Conservation (phyloP, 306 rosid species). For the Corylus avellana region DNA sequence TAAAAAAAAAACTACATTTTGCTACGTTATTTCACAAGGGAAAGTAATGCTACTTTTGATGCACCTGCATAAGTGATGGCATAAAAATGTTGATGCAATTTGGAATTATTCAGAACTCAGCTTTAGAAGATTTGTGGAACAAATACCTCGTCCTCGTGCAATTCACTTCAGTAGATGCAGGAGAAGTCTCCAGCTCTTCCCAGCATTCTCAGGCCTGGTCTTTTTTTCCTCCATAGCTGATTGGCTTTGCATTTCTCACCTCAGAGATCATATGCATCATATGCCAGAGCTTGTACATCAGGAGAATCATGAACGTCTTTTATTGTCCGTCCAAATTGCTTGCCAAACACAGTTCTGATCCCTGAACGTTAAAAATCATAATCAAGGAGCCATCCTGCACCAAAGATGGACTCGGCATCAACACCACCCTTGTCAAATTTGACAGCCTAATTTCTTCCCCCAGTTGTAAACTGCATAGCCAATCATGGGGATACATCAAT, state of each 20-base stretch:
- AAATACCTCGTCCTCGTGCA: slow-evolving; percentile 5
- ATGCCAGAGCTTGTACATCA: background rate
- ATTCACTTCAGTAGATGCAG: background rate
- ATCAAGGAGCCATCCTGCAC: background rate
- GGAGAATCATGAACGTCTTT: background rate
- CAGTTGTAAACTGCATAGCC: slow-evolving; percentile 14
- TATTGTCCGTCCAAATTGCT: background rate
- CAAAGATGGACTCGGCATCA: background rate
- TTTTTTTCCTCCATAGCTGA: background rate
- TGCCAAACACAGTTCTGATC: background rate
- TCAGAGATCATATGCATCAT: background rate
- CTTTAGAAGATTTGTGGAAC: background rate
- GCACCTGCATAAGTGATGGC: background rate
- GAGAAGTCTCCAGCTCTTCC: background rate
- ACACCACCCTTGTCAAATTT: background rate
- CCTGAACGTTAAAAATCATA: background rate
- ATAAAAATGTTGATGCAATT: background rate
- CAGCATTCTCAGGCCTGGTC: background rate
- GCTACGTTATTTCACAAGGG: background rate
- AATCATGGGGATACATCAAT: slow-evolving; percentile 61
- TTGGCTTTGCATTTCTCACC: slow-evolving; percentile 1
- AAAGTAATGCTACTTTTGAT: too few relatives aligned
- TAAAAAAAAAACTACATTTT: background rate
- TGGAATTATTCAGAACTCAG: background rate
- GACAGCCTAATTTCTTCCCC: slow-evolving; percentile 17